phyloP scores from a whole-genome alignment of 129 eudicot species.

The Cynara cardunculus region DNA sequence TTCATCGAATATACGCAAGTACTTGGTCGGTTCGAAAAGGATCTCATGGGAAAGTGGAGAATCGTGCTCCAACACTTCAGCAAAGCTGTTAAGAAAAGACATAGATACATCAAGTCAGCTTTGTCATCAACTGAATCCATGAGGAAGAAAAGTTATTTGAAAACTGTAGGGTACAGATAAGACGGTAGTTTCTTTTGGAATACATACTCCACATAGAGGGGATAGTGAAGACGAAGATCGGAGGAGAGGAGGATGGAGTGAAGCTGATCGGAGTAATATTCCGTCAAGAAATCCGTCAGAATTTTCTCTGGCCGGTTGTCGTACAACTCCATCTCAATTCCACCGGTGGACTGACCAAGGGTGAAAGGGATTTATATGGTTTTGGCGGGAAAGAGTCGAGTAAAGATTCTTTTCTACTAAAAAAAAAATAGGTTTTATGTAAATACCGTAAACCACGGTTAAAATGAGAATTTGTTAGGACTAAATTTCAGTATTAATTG shows the following conservation, averaged over 20 bases:
- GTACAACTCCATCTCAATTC: slow-evolving; percentile 22
- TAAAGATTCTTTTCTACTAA: too few species aligned
- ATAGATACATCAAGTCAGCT: not conserved
- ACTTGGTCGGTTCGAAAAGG: slow-evolving; percentile 44
- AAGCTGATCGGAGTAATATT: slow-evolving; percentile 49
- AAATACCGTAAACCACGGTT: too few species aligned
- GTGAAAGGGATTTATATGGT: not conserved
- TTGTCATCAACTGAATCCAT: not conserved
- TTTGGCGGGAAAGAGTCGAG: slow-evolving; percentile 43
- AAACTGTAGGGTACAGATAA: not conserved
- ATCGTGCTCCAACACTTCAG: slow-evolving; percentile 68
- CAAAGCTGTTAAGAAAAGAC: slow-evolving; percentile 44
- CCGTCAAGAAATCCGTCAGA: slow-evolving; percentile 44
- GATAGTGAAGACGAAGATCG: slow-evolving; percentile 81
- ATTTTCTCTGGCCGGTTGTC: slow-evolving; percentile 21
- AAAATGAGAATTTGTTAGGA: too few species aligned
- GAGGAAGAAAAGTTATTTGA: not conserved
- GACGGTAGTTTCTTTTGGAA: not conserved
- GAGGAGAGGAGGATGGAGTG: slow-evolving; percentile 52
- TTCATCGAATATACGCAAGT: slow-evolving; percentile 50
- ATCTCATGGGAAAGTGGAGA: slow-evolving; percentile 53
- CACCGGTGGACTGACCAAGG: not conserved
- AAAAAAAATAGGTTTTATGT: too few species aligned
- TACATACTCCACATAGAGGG: slow-evolving; percentile 73
- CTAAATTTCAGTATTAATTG: too few species aligned